These are phyloP conservation scores for Neofusicoccum kwambonambiense DNA, from an alignment of 2,329 filamentous ascomycete genomes.

Conservation along the genomic window DNA sequence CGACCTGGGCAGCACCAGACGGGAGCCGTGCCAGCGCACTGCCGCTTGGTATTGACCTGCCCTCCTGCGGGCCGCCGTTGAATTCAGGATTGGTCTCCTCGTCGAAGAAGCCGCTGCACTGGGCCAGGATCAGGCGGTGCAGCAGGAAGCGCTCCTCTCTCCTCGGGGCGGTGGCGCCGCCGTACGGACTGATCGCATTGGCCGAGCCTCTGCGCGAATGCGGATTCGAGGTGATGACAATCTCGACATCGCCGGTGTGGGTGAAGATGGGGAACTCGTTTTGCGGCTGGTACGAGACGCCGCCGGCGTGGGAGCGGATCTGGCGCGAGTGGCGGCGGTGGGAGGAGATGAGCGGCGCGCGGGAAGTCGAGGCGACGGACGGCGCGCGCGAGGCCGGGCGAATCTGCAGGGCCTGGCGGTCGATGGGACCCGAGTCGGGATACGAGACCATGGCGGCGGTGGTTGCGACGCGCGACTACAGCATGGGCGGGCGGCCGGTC, in stretches of 20 bases:
- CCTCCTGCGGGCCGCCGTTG: constrained; percentile 50
- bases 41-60: constrained; percentile 26
- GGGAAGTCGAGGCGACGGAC: constrained; percentile 59
- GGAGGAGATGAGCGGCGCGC: constrained; percentile 48
- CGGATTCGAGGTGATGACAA: constrained; percentile 56
- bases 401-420: constrained; percentile 54
- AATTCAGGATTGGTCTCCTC: constrained; percentile 79
- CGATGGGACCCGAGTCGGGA: constrained; percentile 52
- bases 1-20: constrained; percentile 33
- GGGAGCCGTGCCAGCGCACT: constrained; percentile 41
- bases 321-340: constrained; percentile 65
- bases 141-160: constrained; percentile 82
- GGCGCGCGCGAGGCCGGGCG: constrained; percentile 52
- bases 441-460: constrained; percentile 59
- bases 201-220: constrained; percentile 27
- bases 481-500: neutral
- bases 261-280: constrained; percentile 94
- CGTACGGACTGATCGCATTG: neutral
- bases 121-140: constrained; percentile 80
- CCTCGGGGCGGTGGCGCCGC: constrained; percentile 49
- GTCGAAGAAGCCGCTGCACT: constrained; percentile 93
- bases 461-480: neutral
- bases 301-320: constrained; percentile 77
- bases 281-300: constrained; percentile 65
- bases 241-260: constrained; percentile 89